Evolutionary conservation across 2,329 filamentous ascomycete genomes (phyloP).

Genomic region (Sphaerulina vaccinii): DNA sequence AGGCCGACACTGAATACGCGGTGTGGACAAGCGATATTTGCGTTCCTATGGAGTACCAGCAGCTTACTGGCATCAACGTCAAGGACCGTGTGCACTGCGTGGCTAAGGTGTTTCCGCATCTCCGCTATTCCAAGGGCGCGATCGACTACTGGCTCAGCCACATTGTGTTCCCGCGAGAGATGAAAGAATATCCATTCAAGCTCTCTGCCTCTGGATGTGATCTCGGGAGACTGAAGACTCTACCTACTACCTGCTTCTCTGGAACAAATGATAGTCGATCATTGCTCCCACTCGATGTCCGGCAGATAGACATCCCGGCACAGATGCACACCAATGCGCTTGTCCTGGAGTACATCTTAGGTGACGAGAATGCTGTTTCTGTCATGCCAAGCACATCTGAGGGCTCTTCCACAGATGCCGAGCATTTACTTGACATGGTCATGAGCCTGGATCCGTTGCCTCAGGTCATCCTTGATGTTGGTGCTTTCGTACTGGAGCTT

Average conservation of each 20-base stretch:
- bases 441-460: conserved; percentile 41
- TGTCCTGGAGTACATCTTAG: conserved; percentile 60
- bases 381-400: conserved; percentile 10
- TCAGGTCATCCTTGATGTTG: conserved; percentile 67
- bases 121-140: conserved; percentile 53
- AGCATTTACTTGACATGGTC: conserved; percentile 49
- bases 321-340: conserved; percentile 66
- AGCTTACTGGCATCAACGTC: conserved; percentile 32
- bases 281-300: conserved; percentile 60
- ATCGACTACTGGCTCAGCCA: conserved; percentile 68
- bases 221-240: conserved; percentile 54
- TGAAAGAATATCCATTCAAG: conserved; percentile 64
- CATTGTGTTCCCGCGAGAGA: conserved; percentile 64
- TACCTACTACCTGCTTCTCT: conserved; percentile 65
- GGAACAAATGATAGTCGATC: conserved; percentile 67
- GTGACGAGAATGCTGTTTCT: conserved; percentile 47
- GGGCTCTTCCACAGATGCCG: conserved; percentile 17
- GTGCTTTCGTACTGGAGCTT: conserved; percentile 67
- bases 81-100: conserved; percentile 28
- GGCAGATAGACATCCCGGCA: conserved; percentile 58
- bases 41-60: conserved; percentile 20
- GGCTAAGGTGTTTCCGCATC: conserved; percentile 38
- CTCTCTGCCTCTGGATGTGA: conserved; percentile 69
- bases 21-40: conserved; percentile 24
- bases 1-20: conserved; percentile 32